Conservation (phyloP, 2,329 filamentous ascomycete genomes). For the Colletotrichum sp. region DNA sequence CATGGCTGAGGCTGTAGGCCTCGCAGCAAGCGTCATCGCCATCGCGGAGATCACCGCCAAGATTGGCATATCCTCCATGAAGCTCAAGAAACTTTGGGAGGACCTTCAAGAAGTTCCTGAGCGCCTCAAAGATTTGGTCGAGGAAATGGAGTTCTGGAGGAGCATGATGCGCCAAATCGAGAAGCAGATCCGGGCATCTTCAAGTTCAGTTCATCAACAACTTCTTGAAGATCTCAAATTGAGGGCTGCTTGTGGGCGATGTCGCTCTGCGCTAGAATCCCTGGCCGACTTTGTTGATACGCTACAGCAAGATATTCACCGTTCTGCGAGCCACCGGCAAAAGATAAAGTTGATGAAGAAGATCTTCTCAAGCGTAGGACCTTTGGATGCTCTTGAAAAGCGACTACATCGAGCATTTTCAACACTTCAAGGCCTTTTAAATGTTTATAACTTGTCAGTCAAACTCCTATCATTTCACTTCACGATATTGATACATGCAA, state of each 20-base stretch:
- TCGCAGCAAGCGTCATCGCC: constrained; percentile 26
- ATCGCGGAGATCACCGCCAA: constrained; percentile 26
- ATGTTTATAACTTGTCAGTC: too few species aligned
- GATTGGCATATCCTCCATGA: constrained; percentile 26
- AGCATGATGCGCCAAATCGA: neutral
- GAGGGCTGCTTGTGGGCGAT: neutral
- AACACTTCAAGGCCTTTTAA: too few species aligned
- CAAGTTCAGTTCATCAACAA: neutral
- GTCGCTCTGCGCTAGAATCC: neutral
- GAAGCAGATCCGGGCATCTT: neutral
- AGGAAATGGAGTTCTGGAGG: constrained; percentile 15
- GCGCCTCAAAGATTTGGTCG: constrained; percentile 19
- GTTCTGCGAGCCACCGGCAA: fast-evolving
- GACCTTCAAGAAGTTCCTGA: constrained; percentile 27
- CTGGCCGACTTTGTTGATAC: neutral
- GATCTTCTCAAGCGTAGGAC: fast-evolving
- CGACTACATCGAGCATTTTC: too few species aligned
- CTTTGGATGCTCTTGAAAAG: too few species aligned
- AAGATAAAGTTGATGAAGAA: neutral
- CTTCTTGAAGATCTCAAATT: neutral
- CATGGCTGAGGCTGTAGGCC: constrained; percentile 14
- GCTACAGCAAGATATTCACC: neutral
- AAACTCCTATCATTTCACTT: too few species aligned
- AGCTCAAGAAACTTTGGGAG: constrained; percentile 27
- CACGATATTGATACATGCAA: too few species aligned